These are phyloP conservation scores for Myrmaecium sp. DNA, from an alignment of 2,329 filamentous ascomycete genomes.

Conservation along the genomic window DNA sequence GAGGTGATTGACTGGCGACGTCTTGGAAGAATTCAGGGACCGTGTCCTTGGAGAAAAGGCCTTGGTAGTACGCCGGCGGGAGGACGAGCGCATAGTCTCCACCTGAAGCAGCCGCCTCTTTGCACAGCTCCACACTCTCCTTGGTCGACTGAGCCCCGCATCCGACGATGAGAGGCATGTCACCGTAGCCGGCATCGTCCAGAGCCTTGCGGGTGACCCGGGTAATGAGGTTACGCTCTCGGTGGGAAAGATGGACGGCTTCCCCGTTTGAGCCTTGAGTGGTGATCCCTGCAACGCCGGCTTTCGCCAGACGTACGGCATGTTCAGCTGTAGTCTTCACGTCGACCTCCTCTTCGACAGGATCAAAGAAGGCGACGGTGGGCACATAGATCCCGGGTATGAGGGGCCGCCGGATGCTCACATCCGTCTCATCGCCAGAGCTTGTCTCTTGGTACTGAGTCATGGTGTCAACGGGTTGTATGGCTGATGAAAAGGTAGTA, in stretches of 20 bases:
- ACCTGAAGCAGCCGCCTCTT: conserved; percentile 50
- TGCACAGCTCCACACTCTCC: conserved; percentile 53
- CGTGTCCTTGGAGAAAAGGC: conserved; percentile 44
- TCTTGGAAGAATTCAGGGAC: conserved; percentile 47
- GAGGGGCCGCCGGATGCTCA: conserved; percentile 17
- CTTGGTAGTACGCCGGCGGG: conserved; percentile 59
- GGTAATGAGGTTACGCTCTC: conserved; percentile 53
- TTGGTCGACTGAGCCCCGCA: conserved; percentile 57
- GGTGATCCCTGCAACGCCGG: conserved; percentile 56
- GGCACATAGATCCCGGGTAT: conserved; percentile 27
- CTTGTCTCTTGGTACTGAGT: conserved; percentile 18
- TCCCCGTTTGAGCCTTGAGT: conserved; percentile 73
- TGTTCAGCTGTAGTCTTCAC: conserved; percentile 22
- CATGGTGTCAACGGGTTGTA: conserved; percentile 19
- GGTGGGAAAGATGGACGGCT: conserved; percentile 58
- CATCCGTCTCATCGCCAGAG: conserved; percentile 18
- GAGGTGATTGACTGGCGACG: conserved; percentile 44
- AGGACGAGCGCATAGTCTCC: conserved; percentile 63
- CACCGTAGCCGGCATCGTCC: conserved; percentile 44
- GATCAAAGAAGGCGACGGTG: conserved; percentile 27
- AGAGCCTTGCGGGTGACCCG: conserved; percentile 52
- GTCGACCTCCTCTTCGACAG: conserved; percentile 23
- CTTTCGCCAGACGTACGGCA: conserved; percentile 51
- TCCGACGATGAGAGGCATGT: conserved; percentile 59
- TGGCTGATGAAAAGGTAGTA: too few relatives aligned